These are phyloP conservation scores for Dactylorhiza incarnata DNA, from an alignment of 106 monocot species.

Conservation along the genomic window DNA sequence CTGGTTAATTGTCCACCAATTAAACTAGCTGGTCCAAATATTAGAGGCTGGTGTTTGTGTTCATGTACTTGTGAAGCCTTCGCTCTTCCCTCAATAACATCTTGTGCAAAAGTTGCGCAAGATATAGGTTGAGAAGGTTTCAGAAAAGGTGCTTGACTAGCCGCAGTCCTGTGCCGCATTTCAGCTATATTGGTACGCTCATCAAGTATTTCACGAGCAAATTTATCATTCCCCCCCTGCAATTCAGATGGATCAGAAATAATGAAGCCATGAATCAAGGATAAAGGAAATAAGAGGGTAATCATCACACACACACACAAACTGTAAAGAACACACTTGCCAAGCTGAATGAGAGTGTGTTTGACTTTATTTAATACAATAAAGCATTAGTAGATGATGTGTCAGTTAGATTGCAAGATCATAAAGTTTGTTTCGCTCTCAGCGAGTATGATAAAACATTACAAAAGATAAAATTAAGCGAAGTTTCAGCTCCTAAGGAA, in stretches of 20 bases:
- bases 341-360: too few relatives aligned
- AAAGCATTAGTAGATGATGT: too few relatives aligned
- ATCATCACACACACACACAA: background rate
- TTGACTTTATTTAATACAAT: too few relatives aligned
- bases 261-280: background rate
- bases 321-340: background rate
- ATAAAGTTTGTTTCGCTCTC: too few relatives aligned
- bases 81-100: slow-evolving; percentile 96
- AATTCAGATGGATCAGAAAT: slow-evolving; percentile 4
- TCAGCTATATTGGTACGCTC: slow-evolving; percentile 65
- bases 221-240: slow-evolving; percentile 64
- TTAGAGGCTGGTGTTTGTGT: slow-evolving; percentile 86
- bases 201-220: slow-evolving; percentile 67
- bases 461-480: too few relatives aligned
- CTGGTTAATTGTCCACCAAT: slow-evolving; percentile 58
- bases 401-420: too few relatives aligned
- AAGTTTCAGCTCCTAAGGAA: too few relatives aligned
- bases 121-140: slow-evolving; percentile 81
- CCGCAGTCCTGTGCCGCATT: slow-evolving; percentile 64
- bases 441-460: too few relatives aligned
- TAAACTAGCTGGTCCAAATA: slow-evolving; percentile 87
- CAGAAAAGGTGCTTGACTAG: slow-evolving; percentile 37
- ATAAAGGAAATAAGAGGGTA: background rate
- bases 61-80: slow-evolving; percentile 63
- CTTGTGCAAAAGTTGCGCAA: slow-evolving; percentile 96